Evolutionary conservation across 2,329 filamentous ascomycete genomes (phyloP).

Genomic region (Fusarium veterinarium): DNA sequence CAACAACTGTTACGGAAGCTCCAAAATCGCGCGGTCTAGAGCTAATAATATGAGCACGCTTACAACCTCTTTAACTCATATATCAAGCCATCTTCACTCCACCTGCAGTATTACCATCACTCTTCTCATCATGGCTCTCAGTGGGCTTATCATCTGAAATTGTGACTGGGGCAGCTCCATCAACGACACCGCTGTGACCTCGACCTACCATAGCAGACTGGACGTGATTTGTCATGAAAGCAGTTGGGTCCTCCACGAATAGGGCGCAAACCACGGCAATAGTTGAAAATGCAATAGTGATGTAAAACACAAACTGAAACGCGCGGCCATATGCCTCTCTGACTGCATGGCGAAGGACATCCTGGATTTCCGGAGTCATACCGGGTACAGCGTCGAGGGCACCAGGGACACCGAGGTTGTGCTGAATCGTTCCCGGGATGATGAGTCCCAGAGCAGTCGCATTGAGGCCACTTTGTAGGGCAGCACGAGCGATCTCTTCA

Average conservation of each 20-base stretch:
- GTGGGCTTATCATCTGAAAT: not conserved
- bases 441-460: not conserved
- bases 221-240: slow-evolving; percentile 24
- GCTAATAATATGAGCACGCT: no score
- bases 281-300: slow-evolving; percentile 17
- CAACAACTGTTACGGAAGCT: no score
- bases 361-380: not conserved
- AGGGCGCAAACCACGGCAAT: slow-evolving; percentile 4
- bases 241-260: slow-evolving; percentile 8
- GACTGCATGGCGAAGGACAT: not conserved
- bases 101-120: not conserved
- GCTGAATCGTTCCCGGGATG: slow-evolving; percentile 1
- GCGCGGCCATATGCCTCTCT: slow-evolving; percentile 11
- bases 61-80: no score
- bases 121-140: not conserved
- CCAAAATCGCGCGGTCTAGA: no score
- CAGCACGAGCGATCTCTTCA: slow-evolving; percentile 1
- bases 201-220: slow-evolving; percentile 8
- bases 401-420: slow-evolving; percentile 7
- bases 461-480: not conserved
- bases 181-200: not conserved
- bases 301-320: slow-evolving; percentile 18
- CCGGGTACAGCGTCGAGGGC: not conserved
- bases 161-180: not conserved
- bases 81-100: not conserved